Conservation (phyloP, 2,329 filamentous ascomycete genomes). For the Domatiomyces globalis region DNA sequence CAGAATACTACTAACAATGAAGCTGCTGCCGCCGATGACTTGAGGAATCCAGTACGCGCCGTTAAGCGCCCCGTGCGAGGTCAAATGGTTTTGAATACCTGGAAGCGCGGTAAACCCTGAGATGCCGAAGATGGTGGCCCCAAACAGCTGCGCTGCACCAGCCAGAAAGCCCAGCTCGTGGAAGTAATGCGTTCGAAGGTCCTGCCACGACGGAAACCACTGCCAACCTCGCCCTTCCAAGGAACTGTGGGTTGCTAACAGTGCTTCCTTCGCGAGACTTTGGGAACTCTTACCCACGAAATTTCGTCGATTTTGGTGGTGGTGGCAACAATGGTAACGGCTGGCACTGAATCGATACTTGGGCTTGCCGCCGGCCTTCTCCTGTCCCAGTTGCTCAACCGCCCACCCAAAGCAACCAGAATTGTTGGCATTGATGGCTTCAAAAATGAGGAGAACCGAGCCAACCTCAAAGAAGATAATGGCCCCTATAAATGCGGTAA, state of each 20-base stretch:
- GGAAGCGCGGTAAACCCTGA: slow-evolving; percentile 47
- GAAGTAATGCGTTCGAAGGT: slow-evolving; percentile 46
- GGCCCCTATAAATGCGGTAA: slow-evolving; percentile 52
- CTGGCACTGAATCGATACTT: neutral
- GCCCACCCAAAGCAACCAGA: slow-evolving; percentile 57
- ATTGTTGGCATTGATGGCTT: slow-evolving; percentile 54
- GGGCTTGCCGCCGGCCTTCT: neutral
- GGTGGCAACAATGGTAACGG: slow-evolving; percentile 7
- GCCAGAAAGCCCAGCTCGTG: slow-evolving; percentile 51
- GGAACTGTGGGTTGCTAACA: neutral
- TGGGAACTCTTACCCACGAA: slow-evolving; percentile 24
- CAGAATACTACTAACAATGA: slow-evolving; percentile 43
- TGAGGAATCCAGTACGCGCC: slow-evolving; percentile 50
- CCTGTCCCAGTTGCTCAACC: slow-evolving; percentile 33
- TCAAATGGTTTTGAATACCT: slow-evolving; percentile 38
- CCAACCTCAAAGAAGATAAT: slow-evolving; percentile 50
- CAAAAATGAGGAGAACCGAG: slow-evolving; percentile 48
- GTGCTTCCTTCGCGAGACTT: neutral
- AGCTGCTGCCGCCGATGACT: slow-evolving; percentile 48
- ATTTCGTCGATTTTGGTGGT: slow-evolving; percentile 18
- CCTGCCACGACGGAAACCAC: slow-evolving; percentile 46
- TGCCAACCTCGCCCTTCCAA: slow-evolving; percentile 32
- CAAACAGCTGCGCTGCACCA: slow-evolving; percentile 41
- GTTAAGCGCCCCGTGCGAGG: slow-evolving; percentile 29
- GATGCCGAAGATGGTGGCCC: slow-evolving; percentile 51